A percentile compares a stretch with the other conserved stretches of the same genome.
Evolutionary conservation across 768 basidiomycete species (phyloP).

Genomic region (Suillus weaverae): DNA sequence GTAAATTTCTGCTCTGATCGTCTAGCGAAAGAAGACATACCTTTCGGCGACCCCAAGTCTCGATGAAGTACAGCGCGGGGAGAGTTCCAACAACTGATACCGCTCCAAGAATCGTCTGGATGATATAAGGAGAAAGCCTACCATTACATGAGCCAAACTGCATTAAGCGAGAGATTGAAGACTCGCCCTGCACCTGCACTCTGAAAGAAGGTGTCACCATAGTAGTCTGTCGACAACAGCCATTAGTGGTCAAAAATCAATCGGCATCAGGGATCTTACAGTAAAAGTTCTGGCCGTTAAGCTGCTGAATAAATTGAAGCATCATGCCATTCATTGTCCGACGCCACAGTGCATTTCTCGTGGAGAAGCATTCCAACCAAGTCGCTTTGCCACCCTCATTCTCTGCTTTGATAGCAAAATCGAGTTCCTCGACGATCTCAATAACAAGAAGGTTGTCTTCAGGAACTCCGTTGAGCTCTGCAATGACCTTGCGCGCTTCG

Average conservation of each 20-base stretch:
- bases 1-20: neutral
- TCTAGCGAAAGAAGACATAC: slow-evolving; percentile 31
- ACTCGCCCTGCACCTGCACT: slow-evolving; percentile 63
- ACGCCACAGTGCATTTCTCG: slow-evolving; percentile 66
- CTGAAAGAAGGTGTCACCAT: slow-evolving; percentile 80
- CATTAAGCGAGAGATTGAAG: neutral
- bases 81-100: slow-evolving; percentile 73
- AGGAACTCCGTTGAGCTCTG: slow-evolving; percentile 63
- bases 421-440: slow-evolving; percentile 63
- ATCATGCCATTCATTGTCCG: slow-evolving; percentile 81
- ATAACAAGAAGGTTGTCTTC: slow-evolving; percentile 57
- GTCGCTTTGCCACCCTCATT: slow-evolving; percentile 81
- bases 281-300: slow-evolving; percentile 82
- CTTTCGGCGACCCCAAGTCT: slow-evolving; percentile 70
- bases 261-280: slow-evolving; percentile 40
- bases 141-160: neutral
- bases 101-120: slow-evolving; percentile 72
- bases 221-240: slow-evolving; percentile 54
- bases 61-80: slow-evolving; percentile 69
- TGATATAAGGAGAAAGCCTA: slow-evolving; percentile 68
- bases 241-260: slow-evolving; percentile 17
- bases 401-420: slow-evolving; percentile 64
- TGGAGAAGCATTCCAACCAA: slow-evolving; percentile 78
- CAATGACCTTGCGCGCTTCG: slow-evolving; percentile 63
- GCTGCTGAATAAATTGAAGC: slow-evolving; percentile 78